Conservation (phyloP, 805 yeast species). For the Metahyphopichia silvanorum region DNA sequence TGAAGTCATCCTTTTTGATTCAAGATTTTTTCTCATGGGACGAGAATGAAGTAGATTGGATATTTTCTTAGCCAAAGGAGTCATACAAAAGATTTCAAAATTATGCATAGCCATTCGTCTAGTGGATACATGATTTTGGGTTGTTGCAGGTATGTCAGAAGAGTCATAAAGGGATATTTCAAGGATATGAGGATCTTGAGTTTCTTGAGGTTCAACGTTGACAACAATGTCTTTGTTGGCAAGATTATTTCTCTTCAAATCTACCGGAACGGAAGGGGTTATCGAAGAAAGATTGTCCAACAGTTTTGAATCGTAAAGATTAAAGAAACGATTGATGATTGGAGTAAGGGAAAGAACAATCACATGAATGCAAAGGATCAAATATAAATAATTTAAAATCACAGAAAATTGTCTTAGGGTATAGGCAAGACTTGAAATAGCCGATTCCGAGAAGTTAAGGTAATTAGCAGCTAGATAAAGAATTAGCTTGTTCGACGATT, state of each 20-base stretch:
- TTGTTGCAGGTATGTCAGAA: constrained; percentile 3
- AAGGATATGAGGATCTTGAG: not conserved
- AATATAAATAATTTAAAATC: constrained; percentile 14
- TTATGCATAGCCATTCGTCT: constrained; percentile 10
- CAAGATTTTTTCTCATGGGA: too few species aligned
- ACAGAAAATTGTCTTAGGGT: constrained; percentile 9
- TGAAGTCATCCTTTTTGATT: too few species aligned
- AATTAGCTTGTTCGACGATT: not conserved
- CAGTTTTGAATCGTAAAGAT: constrained; percentile 15
- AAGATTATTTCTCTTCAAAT: constrained; percentile 3
- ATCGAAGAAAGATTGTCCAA: constrained; percentile 18
- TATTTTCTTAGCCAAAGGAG: constrained; percentile 17
- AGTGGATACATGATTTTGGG: constrained; percentile 6
- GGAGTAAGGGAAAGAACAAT: constrained; percentile 18
- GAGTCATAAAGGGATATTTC: constrained; percentile 4
- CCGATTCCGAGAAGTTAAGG: constrained; percentile 1
- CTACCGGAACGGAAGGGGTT: constrained; percentile 17
- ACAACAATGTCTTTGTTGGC: constrained; percentile 2
- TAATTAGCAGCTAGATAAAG: not conserved
- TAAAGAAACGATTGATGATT: constrained; percentile 10
- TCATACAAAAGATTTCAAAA: constrained; percentile 24
- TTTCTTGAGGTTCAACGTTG: constrained; percentile 2
- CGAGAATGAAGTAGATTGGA: too few species aligned
- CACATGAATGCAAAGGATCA: constrained; percentile 25
- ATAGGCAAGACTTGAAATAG: constrained; percentile 4